Evolutionary conservation across 106 monocot species (phyloP).

Genomic region (Alisma plantagoaquatica): DNA sequence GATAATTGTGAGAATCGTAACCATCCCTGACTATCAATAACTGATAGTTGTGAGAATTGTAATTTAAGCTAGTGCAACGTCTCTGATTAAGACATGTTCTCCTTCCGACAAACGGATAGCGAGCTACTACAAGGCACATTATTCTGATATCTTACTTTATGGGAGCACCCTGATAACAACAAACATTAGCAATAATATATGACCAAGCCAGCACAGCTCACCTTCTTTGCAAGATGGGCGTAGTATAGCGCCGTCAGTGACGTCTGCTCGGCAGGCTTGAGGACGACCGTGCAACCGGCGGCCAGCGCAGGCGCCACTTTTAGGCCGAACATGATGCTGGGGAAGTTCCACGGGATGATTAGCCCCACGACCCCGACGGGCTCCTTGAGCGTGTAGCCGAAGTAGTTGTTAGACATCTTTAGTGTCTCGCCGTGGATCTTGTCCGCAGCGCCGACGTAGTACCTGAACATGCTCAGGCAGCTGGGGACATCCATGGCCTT

Average conservation of each 20-base stretch:
- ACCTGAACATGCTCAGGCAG: conserved; percentile 7
- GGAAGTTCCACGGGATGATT: conserved; percentile 74
- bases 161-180: too few species aligned
- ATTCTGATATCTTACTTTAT: too few species aligned
- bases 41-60: too few species aligned
- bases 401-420: conserved; percentile 28
- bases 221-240: conserved; percentile 58
- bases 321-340: conserved; percentile 36
- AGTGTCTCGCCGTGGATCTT: conserved; percentile 68
- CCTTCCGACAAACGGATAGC: too few species aligned
- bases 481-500: conserved; percentile 11
- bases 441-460: conserved; percentile 43
- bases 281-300: conserved; percentile 55
- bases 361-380: conserved; percentile 58
- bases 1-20: too few species aligned
- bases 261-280: conserved; percentile 77
- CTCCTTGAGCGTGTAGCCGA: conserved; percentile 50
- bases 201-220: too few species aligned
- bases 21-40: too few species aligned
- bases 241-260: conserved; percentile 50
- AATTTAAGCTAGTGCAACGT: too few species aligned
- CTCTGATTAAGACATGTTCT: too few species aligned
- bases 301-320: conserved; percentile 65
- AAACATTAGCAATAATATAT: too few species aligned
- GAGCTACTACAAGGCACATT: too few species aligned